A percentile compares a stretch with the other conserved stretches of the same genome.
Evolutionary conservation across 495 filamentous ascomycete species (phyloP).

Genomic region (Lichenothelia convexa): DNA sequence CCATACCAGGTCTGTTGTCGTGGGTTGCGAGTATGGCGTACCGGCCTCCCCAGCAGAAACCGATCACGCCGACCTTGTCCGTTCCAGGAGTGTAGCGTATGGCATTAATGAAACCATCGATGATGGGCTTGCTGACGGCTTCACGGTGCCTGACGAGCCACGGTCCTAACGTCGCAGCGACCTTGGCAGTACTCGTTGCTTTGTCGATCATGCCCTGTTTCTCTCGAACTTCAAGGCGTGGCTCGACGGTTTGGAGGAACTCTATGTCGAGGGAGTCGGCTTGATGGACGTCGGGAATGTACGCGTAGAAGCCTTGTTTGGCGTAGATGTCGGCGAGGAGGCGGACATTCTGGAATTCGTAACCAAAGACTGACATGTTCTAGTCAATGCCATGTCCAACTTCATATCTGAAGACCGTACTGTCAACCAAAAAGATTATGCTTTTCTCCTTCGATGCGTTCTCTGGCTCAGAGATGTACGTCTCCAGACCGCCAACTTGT

Average conservation of each 20-base stretch:
- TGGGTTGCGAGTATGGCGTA: constrained; percentile 15
- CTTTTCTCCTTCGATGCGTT: constrained; percentile 9
- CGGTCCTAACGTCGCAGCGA: constrained; percentile 13
- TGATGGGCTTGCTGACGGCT: constrained; percentile 14
- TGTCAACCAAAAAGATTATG: constrained; percentile 14
- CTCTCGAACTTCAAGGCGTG: constrained; percentile 12
- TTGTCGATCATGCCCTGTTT: constrained; percentile 8
- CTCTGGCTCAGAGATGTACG: constrained; percentile 14
- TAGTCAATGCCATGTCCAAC: not conserved
- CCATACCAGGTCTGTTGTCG: constrained; percentile 4
- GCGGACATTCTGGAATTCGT: constrained; percentile 12
- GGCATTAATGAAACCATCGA: constrained; percentile 16
- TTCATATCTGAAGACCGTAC: constrained; percentile 2
- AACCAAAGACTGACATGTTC: constrained; percentile 14
- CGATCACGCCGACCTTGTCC: constrained; percentile 17
- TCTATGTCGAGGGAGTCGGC: constrained; percentile 13
- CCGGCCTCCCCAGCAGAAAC: constrained; percentile 20
- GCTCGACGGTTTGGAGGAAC: constrained; percentile 17
- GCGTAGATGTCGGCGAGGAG: constrained; percentile 18
- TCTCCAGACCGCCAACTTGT: constrained; percentile 11
- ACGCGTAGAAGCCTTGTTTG: constrained; percentile 13
- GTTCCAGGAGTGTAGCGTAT: constrained; percentile 15
- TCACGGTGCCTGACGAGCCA: constrained; percentile 17
- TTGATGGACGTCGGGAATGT: constrained; percentile 17
- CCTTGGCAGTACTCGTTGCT: constrained; percentile 10